Percentiles rank a stretch among this genome's conserved stretches.
Evolutionary conservation across 2,329 filamentous ascomycete species (phyloP).

Genomic region (Phaeophleospora eucalypticola): DNA sequence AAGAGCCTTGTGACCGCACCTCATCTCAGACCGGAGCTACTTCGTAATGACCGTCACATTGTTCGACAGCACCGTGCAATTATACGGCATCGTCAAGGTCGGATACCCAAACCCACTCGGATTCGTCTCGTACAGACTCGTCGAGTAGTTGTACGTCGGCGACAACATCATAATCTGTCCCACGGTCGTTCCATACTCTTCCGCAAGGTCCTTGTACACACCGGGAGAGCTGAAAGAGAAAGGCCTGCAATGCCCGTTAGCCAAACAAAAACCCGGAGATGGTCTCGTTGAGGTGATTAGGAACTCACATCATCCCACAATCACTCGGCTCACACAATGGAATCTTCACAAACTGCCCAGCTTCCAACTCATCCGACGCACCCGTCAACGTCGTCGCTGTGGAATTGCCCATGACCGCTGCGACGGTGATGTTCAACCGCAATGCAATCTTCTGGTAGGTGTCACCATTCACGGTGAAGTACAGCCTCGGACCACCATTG

Average conservation of each 20-base stretch:
- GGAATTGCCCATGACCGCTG: not conserved
- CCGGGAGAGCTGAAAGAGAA: no score
- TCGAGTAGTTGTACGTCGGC: conserved; percentile 6
- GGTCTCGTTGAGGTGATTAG: no score
- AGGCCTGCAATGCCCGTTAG: no score
- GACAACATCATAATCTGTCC: conserved; percentile 5
- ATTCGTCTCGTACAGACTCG: no score
- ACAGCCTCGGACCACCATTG: not conserved
- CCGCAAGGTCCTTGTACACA: conserved; percentile 3
- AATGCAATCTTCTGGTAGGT: conserved; percentile 2
- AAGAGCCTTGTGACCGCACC: no score
- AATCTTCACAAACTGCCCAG: conserved; percentile 5
- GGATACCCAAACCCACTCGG: no score
- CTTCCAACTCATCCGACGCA: not conserved
- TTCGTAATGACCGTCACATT: no score
- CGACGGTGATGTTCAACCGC: conserved; percentile 1
- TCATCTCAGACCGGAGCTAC: no score
- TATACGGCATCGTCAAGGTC: not conserved
- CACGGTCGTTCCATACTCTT: conserved; percentile 3
- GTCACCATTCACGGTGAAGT: conserved; percentile 5
- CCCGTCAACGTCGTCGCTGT: no score
- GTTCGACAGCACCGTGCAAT: conserved; percentile 2
- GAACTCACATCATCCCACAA: no score
- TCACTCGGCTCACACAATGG: not conserved
- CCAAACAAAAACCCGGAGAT: no score